Percentiles rank a stretch among this genome's conserved stretches.
phyloP scores from a whole-genome alignment of 2,329 filamentous ascomycete genomes.

The Piedraia hortae region DNA sequence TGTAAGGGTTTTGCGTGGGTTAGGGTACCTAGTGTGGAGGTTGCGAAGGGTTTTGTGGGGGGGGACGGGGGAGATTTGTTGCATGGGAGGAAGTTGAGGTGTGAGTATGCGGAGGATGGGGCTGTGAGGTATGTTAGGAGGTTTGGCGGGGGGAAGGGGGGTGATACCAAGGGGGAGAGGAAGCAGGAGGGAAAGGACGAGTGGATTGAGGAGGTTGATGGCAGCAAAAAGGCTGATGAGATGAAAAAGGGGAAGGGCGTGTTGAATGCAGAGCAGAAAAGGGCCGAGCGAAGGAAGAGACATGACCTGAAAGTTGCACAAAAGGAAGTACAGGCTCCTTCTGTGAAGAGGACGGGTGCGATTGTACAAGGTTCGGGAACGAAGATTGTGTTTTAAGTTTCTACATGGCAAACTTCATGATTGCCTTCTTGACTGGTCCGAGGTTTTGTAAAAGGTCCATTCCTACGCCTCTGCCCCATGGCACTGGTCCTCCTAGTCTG shows the following conservation, averaged over 20 bases:
- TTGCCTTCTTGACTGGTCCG: slow-evolving; percentile 50
- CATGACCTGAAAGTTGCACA: slow-evolving; percentile 19
- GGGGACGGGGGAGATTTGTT: slow-evolving; percentile 31
- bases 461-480: slow-evolving; percentile 52
- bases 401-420: too few relatives aligned
- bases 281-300: slow-evolving; percentile 12
- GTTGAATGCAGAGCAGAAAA: slow-evolving; percentile 8
- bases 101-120: slow-evolving; percentile 84
- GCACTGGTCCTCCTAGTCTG: slow-evolving; percentile 53
- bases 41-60: slow-evolving; percentile 48
- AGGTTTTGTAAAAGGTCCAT: slow-evolving; percentile 49
- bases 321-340: slow-evolving; percentile 17
- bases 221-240: neutral
- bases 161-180: neutral
- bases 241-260: neutral
- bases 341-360: slow-evolving; percentile 42
- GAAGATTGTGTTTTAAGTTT: slow-evolving; percentile 58
- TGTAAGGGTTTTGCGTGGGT: slow-evolving; percentile 97
- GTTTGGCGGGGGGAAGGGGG: slow-evolving; percentile 29
- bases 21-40: slow-evolving; percentile 54
- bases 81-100: slow-evolving; percentile 50
- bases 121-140: slow-evolving; percentile 79
- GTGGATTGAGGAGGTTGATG: slow-evolving; percentile 4
- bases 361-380: slow-evolving; percentile 55
- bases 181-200: neutral